These are phyloP conservation scores for Pleurostoma richardsiae DNA, from an alignment of 2,329 filamentous ascomycete genomes.

Conservation along the genomic window DNA sequence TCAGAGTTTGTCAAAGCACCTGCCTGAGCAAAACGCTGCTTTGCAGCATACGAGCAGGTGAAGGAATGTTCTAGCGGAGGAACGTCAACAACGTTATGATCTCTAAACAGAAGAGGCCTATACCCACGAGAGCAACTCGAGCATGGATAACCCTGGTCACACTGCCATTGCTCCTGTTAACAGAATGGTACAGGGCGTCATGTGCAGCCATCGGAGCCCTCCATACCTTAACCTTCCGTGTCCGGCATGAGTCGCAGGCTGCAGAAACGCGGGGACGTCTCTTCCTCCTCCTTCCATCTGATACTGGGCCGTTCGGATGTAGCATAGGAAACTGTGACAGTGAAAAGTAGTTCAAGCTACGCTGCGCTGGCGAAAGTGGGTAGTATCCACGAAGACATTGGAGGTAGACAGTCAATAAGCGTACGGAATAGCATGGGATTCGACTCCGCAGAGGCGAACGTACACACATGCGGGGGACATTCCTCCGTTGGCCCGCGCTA, in stretches of 20 bases:
- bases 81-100: no score
- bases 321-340: neutral
- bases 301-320: neutral
- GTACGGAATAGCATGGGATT: no score
- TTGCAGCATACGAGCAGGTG: neutral
- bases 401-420: no score
- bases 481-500: no score
- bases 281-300: conserved; percentile 7
- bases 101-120: neutral
- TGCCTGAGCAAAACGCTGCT: neutral
- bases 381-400: no score
- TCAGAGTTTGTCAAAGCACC: neutral
- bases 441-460: no score
- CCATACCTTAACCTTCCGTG: conserved; percentile 10
- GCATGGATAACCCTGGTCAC: conserved; percentile 8
- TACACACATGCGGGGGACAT: no score
- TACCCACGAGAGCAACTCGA: conserved; percentile 8
- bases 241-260: conserved; percentile 8
- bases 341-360: no score
- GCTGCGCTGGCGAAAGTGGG: no score
- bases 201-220: neutral
- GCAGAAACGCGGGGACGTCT: conserved; percentile 6
- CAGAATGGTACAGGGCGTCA: neutral
- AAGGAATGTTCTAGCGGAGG: neutral
- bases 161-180: conserved; percentile 3